Conservation (phyloP, 1,284 basidiomycete genomes). For the Naganishia sp. region DNA sequence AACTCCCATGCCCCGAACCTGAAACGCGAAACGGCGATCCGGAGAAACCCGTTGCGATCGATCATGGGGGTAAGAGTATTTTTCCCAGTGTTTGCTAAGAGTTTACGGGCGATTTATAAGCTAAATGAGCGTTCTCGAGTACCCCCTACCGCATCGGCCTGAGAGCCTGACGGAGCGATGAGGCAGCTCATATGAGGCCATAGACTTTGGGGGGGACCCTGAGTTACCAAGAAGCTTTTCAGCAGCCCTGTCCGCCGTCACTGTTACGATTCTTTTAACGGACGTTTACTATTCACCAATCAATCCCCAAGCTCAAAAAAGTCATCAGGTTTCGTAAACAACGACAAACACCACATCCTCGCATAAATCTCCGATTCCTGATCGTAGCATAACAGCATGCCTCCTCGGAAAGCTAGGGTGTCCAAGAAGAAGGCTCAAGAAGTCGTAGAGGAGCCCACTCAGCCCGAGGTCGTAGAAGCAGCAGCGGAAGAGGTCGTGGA, state of each 20-base stretch:
- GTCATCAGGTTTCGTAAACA: too few species aligned
- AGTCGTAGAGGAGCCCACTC: constrained; percentile 1
- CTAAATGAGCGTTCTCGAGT: background rate
- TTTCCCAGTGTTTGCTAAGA: too few species aligned
- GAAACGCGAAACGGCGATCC: background rate
- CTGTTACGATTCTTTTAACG: too few species aligned
- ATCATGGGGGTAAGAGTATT: background rate
- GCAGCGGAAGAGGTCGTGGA: background rate
- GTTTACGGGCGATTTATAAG: background rate
- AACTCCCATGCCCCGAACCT: background rate
- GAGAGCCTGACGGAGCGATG: too few species aligned
- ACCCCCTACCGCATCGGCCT: too few species aligned
- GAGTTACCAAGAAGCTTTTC: too few species aligned
- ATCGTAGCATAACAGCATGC: background rate
- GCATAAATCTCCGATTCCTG: background rate
- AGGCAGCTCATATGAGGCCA: too few species aligned
- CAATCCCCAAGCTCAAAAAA: too few species aligned
- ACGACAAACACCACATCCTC: background rate
- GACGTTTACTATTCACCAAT: too few species aligned
- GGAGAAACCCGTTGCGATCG: background rate
- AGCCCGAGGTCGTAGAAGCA: background rate
- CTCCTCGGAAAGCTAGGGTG: constrained; percentile 6
- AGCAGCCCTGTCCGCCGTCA: too few species aligned
- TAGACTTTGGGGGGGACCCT: too few species aligned
- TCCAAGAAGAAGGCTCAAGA: constrained; percentile 14